Percentiles rank a stretch among this genome's conserved stretches.
These are phyloP conservation scores for Solanum lycopersicoides DNA, from an alignment of 257 asterid genomes.

Conservation along the genomic window DNA sequence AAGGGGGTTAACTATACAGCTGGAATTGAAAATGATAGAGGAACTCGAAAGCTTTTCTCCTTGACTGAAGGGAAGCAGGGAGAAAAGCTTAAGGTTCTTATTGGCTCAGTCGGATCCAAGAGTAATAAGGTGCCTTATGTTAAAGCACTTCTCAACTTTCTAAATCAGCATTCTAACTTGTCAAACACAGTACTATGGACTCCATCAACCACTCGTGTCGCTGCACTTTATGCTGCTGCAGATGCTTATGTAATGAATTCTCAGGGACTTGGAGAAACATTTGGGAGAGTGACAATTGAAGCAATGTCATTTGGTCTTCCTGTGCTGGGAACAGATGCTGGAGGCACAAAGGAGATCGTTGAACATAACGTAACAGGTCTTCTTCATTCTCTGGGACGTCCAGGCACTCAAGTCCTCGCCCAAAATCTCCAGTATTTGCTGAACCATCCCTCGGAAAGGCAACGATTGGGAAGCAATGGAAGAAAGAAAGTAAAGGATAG, in stretches of 20 bases:
- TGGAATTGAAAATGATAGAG: constrained; percentile 12
- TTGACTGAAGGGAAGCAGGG: constrained; percentile 10
- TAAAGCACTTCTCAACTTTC: constrained; percentile 51
- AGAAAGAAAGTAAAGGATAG: constrained; percentile 73
- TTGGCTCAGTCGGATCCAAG: constrained; percentile 93
- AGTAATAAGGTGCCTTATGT: constrained; percentile 85
- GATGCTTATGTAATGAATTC: constrained; percentile 96
- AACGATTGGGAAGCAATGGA: constrained; percentile 68
- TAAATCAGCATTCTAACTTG: constrained; percentile 52
- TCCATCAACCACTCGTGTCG: constrained; percentile 88
- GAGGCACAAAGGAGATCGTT: constrained; percentile 88
- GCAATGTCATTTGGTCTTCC: constrained; percentile 99
- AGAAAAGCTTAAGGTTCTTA: constrained; percentile 55
- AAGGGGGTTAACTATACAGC: not conserved
- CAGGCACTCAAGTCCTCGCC: constrained; percentile 60
- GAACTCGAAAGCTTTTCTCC: constrained; percentile 23
- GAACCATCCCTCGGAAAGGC: constrained; percentile 44
- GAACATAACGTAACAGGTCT: constrained; percentile 77
- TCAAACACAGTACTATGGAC: constrained; percentile 83
- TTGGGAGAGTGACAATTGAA: constrained; percentile 97
- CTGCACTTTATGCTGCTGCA: constrained; percentile 91
- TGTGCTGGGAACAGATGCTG: constrained; percentile 89
- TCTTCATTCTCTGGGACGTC: constrained; percentile 83
- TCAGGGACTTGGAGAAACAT: constrained; percentile 99
- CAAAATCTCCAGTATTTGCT: constrained; percentile 55